phyloP scores from a whole-genome alignment of 176 grass and related monocot genomes.

The Juncus inflexus region DNA sequence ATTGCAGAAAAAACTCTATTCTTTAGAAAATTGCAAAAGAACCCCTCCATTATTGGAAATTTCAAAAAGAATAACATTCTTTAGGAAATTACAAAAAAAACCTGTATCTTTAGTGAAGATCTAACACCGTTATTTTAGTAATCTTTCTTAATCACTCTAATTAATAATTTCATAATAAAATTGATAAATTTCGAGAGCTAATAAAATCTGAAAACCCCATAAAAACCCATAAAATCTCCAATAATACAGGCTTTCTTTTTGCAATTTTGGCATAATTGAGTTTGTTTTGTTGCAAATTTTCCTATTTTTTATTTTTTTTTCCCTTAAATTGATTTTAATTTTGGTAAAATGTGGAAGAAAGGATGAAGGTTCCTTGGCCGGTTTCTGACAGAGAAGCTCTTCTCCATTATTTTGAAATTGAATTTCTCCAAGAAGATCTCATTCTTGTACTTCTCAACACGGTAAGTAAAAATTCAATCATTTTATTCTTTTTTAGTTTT shows the following conservation, averaged over 20 bases:
- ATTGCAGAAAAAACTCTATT: no score
- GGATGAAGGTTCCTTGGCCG: slow-evolving; percentile 98
- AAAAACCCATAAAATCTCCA: neutral
- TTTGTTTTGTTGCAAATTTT: slow-evolving; percentile 13
- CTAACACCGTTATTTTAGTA: no score
- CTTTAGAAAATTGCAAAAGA: no score
- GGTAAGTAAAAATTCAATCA: slow-evolving; percentile 33
- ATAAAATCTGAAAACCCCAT: no score
- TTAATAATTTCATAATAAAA: no score
- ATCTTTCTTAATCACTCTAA: no score
- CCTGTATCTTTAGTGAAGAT: slow-evolving; percentile 4
- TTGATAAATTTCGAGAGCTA: no score
- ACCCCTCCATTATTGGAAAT: no score
- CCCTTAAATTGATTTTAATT: slow-evolving; percentile 3
- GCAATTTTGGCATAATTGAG: slow-evolving; percentile 12
- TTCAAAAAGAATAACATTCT: no score
- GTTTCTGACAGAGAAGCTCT: slow-evolving; percentile 91
- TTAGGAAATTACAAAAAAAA: neutral
- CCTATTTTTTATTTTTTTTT: slow-evolving; percentile 39
- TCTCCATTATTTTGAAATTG: slow-evolving; percentile 86
- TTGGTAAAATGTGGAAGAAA: slow-evolving; percentile 85
- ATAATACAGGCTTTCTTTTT: neutral
- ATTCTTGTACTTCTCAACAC: slow-evolving; percentile 85
- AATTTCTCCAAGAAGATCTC: slow-evolving; percentile 89
- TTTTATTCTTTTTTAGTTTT: slow-evolving; percentile 13